These are phyloP conservation scores for Nakazawaea pomicola DNA, from an alignment of 805 yeast species.

Conservation along the genomic window DNA sequence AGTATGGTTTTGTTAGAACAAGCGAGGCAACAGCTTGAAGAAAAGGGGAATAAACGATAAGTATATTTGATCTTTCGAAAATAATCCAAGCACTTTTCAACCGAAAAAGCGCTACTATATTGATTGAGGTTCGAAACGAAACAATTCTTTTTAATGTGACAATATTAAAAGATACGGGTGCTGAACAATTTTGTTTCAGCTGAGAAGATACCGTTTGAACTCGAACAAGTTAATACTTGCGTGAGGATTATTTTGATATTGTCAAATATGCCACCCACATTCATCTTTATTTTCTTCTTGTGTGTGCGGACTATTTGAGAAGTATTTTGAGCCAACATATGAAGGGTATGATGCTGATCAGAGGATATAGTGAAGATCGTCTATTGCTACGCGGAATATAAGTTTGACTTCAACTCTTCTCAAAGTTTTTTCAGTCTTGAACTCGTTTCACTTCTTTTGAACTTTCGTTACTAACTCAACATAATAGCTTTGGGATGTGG, in stretches of 20 bases:
- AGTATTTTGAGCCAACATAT: not conserved
- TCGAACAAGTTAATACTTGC: constrained; percentile 82
- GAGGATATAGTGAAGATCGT: too few species aligned
- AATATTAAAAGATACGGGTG: constrained; percentile 42
- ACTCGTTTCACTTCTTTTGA: too few species aligned
- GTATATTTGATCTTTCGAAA: constrained; percentile 10
- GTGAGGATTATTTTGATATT: constrained; percentile 58
- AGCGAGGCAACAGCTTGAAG: not conserved
- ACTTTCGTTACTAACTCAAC: constrained; percentile 14
- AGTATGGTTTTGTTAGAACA: constrained; percentile 34
- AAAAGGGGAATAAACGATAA: constrained; percentile 12
- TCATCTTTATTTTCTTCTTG: not conserved
- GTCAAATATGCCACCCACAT: constrained; percentile 21
- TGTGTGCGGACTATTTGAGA: too few species aligned
- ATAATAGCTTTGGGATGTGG: constrained; percentile 83
- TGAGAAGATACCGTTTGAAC: constrained; percentile 74
- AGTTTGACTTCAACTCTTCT: too few species aligned
- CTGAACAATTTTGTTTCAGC: constrained; percentile 32
- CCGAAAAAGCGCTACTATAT: too few species aligned
- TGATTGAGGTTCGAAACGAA: too few species aligned
- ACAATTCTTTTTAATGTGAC: not conserved
- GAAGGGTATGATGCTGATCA: too few species aligned
- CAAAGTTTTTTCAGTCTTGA: too few species aligned
- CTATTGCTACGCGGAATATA: too few species aligned
- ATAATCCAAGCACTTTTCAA: too few species aligned